Conservation (phyloP, 495 filamentous ascomycete genomes). For the Copromyces sp. region DNA sequence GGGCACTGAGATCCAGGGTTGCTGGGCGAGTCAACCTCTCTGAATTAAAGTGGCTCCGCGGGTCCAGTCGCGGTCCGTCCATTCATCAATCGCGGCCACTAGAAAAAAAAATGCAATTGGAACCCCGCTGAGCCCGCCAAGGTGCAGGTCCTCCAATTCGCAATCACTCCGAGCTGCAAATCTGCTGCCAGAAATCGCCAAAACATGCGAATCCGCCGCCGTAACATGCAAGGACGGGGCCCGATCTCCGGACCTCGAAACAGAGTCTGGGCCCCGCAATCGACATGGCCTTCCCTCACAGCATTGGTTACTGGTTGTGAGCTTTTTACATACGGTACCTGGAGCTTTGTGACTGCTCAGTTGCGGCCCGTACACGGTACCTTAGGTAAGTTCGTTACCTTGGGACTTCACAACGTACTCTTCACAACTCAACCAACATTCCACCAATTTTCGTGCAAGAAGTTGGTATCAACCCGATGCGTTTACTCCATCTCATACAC, state of each 20-base stretch:
- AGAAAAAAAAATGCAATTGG: constrained; percentile 9
- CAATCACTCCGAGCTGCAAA: not conserved
- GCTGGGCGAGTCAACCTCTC: not conserved
- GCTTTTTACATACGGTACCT: not conserved
- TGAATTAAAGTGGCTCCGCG: not conserved
- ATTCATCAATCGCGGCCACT: not conserved
- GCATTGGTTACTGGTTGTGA: not conserved
- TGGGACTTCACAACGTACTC: no score
- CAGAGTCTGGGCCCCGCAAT: not conserved
- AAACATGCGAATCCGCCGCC: not conserved
- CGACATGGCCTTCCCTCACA: not conserved
- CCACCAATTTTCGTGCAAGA: no score
- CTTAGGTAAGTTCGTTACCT: no score
- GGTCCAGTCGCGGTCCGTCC: not conserved
- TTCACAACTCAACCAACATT: no score
- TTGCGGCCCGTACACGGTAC: not conserved
- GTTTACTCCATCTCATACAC: no score
- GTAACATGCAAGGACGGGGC: not conserved
- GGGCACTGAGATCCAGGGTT: not conserved
- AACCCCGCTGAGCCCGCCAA: constrained; percentile 15
- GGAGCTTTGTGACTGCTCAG: not conserved
- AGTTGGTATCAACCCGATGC: no score
- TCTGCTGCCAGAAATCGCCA: not conserved
- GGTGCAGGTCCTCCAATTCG: not conserved
- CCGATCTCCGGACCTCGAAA: not conserved